Evolutionary conservation across 2,329 filamentous ascomycete species (phyloP).

Genomic region (Sphaerulina musiva): DNA sequence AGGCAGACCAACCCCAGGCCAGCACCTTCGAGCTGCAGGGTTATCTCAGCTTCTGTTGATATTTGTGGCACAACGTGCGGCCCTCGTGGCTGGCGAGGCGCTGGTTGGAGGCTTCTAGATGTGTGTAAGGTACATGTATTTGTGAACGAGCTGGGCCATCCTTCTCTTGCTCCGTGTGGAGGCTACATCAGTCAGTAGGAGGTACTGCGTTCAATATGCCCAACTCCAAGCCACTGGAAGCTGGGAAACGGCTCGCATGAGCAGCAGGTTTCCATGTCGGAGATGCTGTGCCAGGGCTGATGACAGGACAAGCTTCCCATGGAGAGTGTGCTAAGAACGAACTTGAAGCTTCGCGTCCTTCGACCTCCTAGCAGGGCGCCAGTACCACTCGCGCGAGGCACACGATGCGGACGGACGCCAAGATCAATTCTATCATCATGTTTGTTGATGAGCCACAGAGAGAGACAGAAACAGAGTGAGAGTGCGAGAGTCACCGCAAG

Average conservation of each 20-base stretch:
- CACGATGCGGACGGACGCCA: background rate
- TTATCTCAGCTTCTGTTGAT: background rate
- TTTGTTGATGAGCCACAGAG: no score
- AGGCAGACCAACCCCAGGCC: background rate
- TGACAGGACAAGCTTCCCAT: background rate
- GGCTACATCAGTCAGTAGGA: no score
- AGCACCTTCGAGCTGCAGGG: background rate
- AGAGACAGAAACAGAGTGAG: no score
- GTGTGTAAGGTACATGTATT: background rate
- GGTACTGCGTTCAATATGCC: background rate
- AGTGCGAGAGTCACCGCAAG: no score
- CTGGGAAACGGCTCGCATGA: no score
- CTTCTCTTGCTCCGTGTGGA: background rate
- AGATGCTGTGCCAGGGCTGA: background rate
- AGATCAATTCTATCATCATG: no score
- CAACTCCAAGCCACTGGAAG: background rate
- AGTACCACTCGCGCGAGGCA: background rate
- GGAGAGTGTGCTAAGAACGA: background rate
- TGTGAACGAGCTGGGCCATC: background rate
- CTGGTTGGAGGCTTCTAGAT: background rate
- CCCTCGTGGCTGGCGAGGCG: background rate
- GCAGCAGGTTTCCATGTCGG: no score
- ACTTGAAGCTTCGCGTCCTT: background rate
- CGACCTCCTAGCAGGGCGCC: background rate
- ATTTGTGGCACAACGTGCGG: background rate